Evolutionary conservation across 2,329 filamentous ascomycete genomes (phyloP).

Genomic region (Pezicula carpinea): DNA sequence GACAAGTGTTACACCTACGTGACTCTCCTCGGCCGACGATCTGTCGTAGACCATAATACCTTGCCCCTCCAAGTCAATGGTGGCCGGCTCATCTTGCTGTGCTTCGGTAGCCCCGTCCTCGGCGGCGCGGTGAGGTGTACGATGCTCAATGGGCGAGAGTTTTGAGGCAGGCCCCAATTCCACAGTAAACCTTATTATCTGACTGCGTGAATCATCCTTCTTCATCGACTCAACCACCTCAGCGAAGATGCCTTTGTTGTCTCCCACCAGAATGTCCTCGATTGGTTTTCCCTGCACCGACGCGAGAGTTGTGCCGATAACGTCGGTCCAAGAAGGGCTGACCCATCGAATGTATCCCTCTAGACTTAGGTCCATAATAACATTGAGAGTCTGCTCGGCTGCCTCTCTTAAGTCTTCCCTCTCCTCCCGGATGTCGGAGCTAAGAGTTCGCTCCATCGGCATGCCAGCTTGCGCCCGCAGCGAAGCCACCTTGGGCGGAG

Average conservation of each 20-base stretch:
- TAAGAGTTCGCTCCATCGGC: slow-evolving; percentile 63
- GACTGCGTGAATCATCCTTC: slow-evolving; percentile 87
- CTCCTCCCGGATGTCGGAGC: slow-evolving; percentile 88
- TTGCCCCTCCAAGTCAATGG: slow-evolving; percentile 85
- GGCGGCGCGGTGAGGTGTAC: slow-evolving; percentile 18
- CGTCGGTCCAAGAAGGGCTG: slow-evolving; percentile 91
- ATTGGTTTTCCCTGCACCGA: slow-evolving; percentile 73
- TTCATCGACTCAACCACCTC: slow-evolving; percentile 85
- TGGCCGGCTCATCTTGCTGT: slow-evolving; percentile 38
- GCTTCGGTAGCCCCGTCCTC: slow-evolving; percentile 26
- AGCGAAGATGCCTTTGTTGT: slow-evolving; percentile 74
- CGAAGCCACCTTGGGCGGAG: slow-evolving; percentile 25
- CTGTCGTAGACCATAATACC: slow-evolving; percentile 98
- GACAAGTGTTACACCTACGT: slow-evolving; percentile 57
- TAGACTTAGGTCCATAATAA: slow-evolving; percentile 89
- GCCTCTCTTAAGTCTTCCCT: slow-evolving; percentile 91
- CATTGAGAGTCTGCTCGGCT: slow-evolving; percentile 92
- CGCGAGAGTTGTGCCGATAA: slow-evolving; percentile 75
- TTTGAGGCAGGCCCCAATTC: slow-evolving; percentile 65
- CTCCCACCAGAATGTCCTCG: slow-evolving; percentile 71
- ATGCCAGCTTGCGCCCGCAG: slow-evolving; percentile 25
- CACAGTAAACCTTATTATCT: slow-evolving; percentile 78
- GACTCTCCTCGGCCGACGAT: slow-evolving; percentile 78
- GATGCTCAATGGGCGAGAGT: slow-evolving; percentile 41
- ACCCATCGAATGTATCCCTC: slow-evolving; percentile 92